Conservation (phyloP, 495 filamentous ascomycete genomes). For the Aspergillus coremiiformis region DNA sequence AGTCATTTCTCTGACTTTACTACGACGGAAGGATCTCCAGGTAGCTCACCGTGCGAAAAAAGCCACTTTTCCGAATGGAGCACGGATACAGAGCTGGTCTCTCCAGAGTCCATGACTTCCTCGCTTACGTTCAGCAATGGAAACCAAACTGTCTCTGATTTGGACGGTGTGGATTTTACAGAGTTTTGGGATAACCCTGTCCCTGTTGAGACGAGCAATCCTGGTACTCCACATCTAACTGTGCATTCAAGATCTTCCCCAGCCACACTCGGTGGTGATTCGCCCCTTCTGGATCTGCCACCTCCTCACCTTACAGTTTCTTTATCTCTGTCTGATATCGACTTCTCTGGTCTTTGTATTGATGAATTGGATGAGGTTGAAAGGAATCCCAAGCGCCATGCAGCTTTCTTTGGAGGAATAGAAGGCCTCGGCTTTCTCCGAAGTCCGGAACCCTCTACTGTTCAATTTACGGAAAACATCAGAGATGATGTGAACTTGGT, state of each 20-base stretch:
- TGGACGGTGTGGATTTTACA: constrained; percentile 22
- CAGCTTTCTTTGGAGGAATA: constrained; percentile 34
- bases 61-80: constrained; percentile 47
- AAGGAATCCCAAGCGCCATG: constrained; percentile 41
- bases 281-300: constrained; percentile 22
- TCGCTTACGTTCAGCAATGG: constrained; percentile 26
- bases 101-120: constrained; percentile 37
- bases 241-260: constrained; percentile 32
- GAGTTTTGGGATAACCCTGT: constrained; percentile 21
- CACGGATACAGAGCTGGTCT: constrained; percentile 31
- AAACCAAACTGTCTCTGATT: constrained; percentile 10
- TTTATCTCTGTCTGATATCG: constrained; percentile 24
- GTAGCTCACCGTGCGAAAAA: constrained; percentile 22
- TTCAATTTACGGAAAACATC: constrained; percentile 19
- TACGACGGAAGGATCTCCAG: constrained; percentile 29
- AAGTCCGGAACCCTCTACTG: constrained; percentile 21
- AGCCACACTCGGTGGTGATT: constrained; percentile 25
- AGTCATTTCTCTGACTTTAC: constrained; percentile 42
- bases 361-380: constrained; percentile 34
- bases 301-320: constrained; percentile 29
- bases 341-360: constrained; percentile 31
- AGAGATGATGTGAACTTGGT: constrained; percentile 6
- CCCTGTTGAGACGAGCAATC: constrained; percentile 24
- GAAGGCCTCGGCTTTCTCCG: constrained; percentile 24
- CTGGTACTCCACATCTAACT: constrained; percentile 36